phyloP scores from a whole-genome alignment of 768 basidiomycete species.

The Tylopilus cervinicoccineus region DNA sequence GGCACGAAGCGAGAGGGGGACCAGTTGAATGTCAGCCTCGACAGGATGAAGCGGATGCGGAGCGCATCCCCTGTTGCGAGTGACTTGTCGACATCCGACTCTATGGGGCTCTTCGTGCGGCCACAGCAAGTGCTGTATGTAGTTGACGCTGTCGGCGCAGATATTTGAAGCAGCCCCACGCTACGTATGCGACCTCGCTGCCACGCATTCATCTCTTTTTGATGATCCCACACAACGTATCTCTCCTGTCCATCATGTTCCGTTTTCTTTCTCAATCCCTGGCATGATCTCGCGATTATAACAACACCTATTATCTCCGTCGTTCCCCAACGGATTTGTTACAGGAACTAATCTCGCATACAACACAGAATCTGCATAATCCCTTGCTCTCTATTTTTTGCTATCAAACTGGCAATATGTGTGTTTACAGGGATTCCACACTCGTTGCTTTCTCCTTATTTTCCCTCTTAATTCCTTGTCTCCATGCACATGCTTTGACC shows the following conservation, averaged over 20 bases:
- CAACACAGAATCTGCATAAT: slow-evolving; percentile 20
- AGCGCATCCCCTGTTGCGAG: slow-evolving; percentile 66
- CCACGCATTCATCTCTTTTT: background rate
- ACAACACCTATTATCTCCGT: slow-evolving; percentile 9
- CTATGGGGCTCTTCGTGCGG: slow-evolving; percentile 73
- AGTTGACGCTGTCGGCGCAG: slow-evolving; percentile 72
- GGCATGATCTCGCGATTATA: slow-evolving; percentile 10
- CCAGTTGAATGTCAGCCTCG: slow-evolving; percentile 37
- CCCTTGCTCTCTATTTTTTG: background rate
- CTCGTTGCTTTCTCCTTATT: slow-evolving; percentile 7
- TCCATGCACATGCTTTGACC: background rate
- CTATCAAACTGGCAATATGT: background rate
- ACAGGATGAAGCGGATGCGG: slow-evolving; percentile 53
- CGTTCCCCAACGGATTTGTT: slow-evolving; percentile 10
- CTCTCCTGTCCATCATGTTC: background rate
- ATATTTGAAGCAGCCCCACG: slow-evolving; percentile 39
- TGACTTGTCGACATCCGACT: slow-evolving; percentile 57
- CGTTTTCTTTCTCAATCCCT: slow-evolving; percentile 8
- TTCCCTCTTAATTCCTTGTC: no score
- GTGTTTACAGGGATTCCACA: slow-evolving; percentile 17
- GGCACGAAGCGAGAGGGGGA: slow-evolving; percentile 56
- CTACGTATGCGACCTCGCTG: background rate
- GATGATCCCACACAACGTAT: slow-evolving; percentile 10
- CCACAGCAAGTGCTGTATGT: slow-evolving; percentile 87
- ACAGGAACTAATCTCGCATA: slow-evolving; percentile 24